A percentile compares a stretch with the other conserved stretches of the same genome.
Conservation (phyloP, 2,329 filamentous ascomycete genomes). For the Fusarium chlamydosporum region DNA sequence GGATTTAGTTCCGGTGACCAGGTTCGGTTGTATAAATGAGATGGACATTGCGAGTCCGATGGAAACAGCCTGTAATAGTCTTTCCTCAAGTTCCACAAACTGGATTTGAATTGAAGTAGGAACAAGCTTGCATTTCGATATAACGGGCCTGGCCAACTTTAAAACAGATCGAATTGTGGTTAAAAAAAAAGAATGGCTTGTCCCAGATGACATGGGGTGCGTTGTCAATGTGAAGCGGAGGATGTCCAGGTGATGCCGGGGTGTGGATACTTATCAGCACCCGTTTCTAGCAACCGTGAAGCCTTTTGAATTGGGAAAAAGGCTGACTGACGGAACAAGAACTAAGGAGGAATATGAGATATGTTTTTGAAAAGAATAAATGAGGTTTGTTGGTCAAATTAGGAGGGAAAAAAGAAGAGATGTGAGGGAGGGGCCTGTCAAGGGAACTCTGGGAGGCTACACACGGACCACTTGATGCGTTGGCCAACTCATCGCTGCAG, state of each 20-base stretch:
- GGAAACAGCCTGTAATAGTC: not conserved
- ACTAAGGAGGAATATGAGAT: constrained; percentile 12
- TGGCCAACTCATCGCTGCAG: constrained; percentile 63
- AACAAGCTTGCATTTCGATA: not conserved
- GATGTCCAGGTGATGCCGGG: constrained; percentile 40
- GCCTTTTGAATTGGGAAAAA: constrained; percentile 18
- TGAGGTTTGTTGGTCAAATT: constrained; percentile 19
- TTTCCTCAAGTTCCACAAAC: not conserved
- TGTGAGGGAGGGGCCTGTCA: constrained; percentile 47
- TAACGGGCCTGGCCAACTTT: constrained; percentile 2
- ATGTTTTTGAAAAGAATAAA: constrained; percentile 7
- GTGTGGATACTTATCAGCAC: constrained; percentile 45
- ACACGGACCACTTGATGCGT: constrained; percentile 61
- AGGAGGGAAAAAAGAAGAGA: constrained; percentile 34
- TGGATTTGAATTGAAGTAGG: not conserved
- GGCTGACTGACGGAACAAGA: not conserved
- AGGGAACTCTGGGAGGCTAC: constrained; percentile 53
- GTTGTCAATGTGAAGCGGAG: constrained; percentile 39
- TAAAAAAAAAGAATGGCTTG: constrained; percentile 6
- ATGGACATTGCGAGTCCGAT: constrained; percentile 14
- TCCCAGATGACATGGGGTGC: constrained; percentile 39
- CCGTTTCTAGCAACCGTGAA: constrained; percentile 13
- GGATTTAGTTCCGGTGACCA: constrained; percentile 18
- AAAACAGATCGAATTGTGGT: constrained; percentile 3
- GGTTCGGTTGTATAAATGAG: constrained; percentile 7